phyloP scores from a whole-genome alignment of 2,329 filamentous ascomycete species.

The Pseudogymnoascus sp. region DNA sequence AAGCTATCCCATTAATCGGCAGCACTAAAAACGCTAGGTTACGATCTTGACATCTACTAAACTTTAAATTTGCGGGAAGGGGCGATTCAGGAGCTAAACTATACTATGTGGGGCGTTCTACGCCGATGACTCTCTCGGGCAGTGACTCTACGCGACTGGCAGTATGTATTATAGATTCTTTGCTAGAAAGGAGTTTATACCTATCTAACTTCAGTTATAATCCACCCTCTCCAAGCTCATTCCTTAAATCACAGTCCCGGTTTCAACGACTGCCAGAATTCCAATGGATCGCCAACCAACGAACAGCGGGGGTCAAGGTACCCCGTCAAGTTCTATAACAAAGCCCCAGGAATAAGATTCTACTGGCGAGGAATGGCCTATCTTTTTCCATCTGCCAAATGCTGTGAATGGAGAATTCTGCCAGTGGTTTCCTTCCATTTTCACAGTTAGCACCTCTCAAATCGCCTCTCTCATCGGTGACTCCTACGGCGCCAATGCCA shows the following conservation, averaged over 20 bases:
- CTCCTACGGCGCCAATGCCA: slow-evolving; percentile 14
- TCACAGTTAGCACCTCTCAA: slow-evolving; percentile 25
- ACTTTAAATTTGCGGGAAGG: not conserved
- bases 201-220: not conserved
- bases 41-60: not conserved
- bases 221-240: not conserved
- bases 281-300: not conserved
- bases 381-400: slow-evolving; percentile 30
- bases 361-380: not conserved
- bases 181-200: not conserved
- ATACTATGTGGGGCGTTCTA: not conserved
- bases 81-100: not conserved
- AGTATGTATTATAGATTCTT: not conserved
- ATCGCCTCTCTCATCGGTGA: slow-evolving; percentile 27
- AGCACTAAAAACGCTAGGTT: not conserved
- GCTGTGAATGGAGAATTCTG: slow-evolving; percentile 30
- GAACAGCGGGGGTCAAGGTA: not conserved
- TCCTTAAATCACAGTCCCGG: not conserved
- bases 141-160: not conserved
- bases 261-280: not conserved
- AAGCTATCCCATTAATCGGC: not conserved
- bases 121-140: slow-evolving; percentile 1
- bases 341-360: not conserved
- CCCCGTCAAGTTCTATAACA: not conserved
- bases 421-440: slow-evolving; percentile 30